Conservation (phyloP, 2,329 filamentous ascomycete genomes). For the Colletotrichum costaricense region DNA sequence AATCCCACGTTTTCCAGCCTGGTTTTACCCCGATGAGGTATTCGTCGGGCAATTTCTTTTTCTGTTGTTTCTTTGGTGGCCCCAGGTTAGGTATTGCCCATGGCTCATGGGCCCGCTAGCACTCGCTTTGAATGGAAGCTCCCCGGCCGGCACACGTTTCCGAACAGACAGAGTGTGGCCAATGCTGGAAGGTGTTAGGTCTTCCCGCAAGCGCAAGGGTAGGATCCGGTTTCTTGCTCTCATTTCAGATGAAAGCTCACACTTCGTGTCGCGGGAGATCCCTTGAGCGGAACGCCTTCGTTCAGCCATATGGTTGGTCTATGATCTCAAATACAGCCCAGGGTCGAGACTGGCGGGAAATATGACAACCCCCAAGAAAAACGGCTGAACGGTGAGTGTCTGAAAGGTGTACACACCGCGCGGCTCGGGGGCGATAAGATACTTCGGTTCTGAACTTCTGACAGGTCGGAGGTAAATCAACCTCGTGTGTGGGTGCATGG, state of each 20-base stretch:
- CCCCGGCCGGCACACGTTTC: neutral
- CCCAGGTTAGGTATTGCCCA: neutral
- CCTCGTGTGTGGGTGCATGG: constrained; percentile 6
- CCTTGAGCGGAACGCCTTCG: constrained; percentile 2
- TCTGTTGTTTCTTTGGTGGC: neutral
- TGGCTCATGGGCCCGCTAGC: constrained; percentile 18
- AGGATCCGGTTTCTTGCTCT: constrained; percentile 7
- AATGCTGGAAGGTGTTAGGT: neutral
- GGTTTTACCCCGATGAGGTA: constrained; percentile 7
- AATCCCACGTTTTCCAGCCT: constrained; percentile 25
- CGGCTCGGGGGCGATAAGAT: neutral
- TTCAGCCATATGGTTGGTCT: constrained; percentile 11
- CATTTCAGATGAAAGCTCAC: neutral
- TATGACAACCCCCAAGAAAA: neutral
- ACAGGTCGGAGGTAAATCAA: neutral
- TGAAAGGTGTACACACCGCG: neutral
- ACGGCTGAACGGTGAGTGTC: neutral
- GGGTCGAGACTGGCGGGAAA: neutral
- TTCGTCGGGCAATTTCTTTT: constrained; percentile 1
- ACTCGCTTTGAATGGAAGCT: constrained; percentile 27
- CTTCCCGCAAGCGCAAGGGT: neutral
- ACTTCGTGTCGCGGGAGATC: constrained; percentile 23
- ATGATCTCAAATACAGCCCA: constrained; percentile 15
- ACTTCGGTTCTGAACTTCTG: neutral
- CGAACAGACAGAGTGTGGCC: neutral